Evolutionary conservation across 805 yeast species (phyloP), one percentile per base, ranked within the genome.

Genomic region (Wickerhamiella domercqiae): DNA sequence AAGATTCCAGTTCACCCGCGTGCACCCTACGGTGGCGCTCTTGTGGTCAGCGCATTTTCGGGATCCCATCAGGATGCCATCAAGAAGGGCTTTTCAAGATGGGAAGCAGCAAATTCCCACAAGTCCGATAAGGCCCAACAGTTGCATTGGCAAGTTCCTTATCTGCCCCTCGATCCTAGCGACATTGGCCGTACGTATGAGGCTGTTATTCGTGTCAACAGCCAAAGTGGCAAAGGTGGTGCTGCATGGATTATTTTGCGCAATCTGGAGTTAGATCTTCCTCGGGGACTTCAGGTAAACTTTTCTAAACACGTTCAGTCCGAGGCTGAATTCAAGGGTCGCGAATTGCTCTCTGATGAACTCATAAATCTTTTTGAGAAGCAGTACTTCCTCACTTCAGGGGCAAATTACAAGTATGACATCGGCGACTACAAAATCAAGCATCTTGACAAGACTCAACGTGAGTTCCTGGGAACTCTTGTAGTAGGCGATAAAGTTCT

Each of bases 61-160:
- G 90, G 90, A 3, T 74, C 83, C n/a, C 90, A 79, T 56, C 90
- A 79, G 61, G 90, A 80, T 57, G 90, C 93, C 31, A 79, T 79
- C 57, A 80, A 79, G 59, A 79, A 79, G 62, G 93, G 93, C 14
- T 79, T 79, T 56, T 63, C 66, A 18, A 56, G 53, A 15, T 65
- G 71, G 47, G 60, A 62, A 39, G 59, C 64, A 45, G 59, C 61
- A 39, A 35, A 40, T 19, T 44, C 26, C 28, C 49, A 42, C 36
- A 49, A 55, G 35, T 59, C 58, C 29, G 51, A 53, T 32, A 52
- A 57, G 31, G 55, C 56, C 20, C 55, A 56, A 11, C 52, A 59
- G 18, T 60, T 60, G 31, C 56, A 55, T 37, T 80, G 93, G 93
- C 64, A 69, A 49, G 64, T 80, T 41, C 93, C 93, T 15, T 80